Conservation (phyloP, 129 eudicot species). For the Calendula officinalis region DNA sequence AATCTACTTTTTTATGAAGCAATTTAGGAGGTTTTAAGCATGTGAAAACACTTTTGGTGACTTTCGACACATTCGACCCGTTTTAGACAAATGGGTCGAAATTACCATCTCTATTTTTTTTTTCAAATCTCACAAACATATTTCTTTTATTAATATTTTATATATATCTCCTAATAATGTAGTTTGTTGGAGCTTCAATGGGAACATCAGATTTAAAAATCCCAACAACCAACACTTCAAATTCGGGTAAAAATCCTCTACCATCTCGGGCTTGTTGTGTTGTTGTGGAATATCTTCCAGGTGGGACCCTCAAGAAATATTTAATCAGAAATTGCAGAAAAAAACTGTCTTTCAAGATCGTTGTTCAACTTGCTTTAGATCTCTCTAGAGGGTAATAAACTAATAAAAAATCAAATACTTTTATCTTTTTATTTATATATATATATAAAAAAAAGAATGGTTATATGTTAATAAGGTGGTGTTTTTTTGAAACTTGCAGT, state of each 20-base stretch:
- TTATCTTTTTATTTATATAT: too few relatives aligned
- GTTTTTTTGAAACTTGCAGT: conserved; percentile 26
- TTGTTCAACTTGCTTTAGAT: conserved; percentile 69
- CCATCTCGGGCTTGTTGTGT: conserved; percentile 45
- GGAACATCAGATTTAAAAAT: not conserved
- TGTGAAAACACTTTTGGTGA: too few relatives aligned
- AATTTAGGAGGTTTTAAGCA: not conserved
- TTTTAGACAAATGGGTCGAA: not conserved
- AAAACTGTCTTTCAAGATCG: conserved; percentile 62
- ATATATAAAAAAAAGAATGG: too few relatives aligned
- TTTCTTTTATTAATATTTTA: not conserved
- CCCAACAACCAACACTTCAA: not conserved
- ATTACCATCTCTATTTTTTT: not conserved
- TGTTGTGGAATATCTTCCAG: conserved; percentile 65
- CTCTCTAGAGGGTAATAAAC: conserved; percentile 61
- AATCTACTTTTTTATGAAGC: not conserved
- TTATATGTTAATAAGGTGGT: too few relatives aligned
- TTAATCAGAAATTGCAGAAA: conserved; percentile 38
- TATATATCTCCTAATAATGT: not conserved
- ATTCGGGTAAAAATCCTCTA: not conserved
- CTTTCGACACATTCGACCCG: too few relatives aligned
- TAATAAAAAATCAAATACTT: too few relatives aligned
- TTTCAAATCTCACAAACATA: not conserved
- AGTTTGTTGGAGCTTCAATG: conserved; percentile 7
- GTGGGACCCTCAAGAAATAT: conserved; percentile 51